These are phyloP conservation scores for Fusarium caatingaense DNA, from an alignment of 2,329 filamentous ascomycete species.

Conservation along the genomic window DNA sequence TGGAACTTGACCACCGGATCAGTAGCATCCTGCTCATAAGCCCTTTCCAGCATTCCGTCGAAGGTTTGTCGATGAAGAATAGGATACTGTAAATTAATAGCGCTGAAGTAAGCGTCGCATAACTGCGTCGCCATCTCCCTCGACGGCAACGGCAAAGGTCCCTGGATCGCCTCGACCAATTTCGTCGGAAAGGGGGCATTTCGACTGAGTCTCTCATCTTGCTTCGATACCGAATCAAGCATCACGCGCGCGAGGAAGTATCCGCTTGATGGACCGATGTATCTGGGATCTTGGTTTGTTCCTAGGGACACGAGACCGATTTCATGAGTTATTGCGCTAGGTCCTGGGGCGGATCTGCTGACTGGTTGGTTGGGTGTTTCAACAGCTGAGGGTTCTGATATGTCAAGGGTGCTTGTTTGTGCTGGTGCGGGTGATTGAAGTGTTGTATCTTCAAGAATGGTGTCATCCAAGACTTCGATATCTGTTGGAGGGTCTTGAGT, in stretches of 20 bases:
- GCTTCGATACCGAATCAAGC: conserved; percentile 53
- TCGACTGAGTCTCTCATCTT: conserved; percentile 26
- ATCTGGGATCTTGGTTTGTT: conserved; percentile 59
- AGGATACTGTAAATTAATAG: conserved; percentile 61
- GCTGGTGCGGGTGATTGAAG: not conserved
- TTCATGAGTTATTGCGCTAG: conserved; percentile 57
- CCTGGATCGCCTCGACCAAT: conserved; percentile 49
- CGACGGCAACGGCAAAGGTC: conserved; percentile 48
- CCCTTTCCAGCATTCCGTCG: conserved; percentile 51
- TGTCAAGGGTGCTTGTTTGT: not conserved
- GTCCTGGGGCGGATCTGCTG: conserved; percentile 24
- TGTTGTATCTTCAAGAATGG: conserved; percentile 5
- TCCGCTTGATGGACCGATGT: conserved; percentile 67
- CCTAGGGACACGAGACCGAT: conserved; percentile 65
- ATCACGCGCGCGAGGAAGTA: conserved; percentile 64
- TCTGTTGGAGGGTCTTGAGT: conserved; percentile 28
- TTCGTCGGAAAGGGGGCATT: conserved; percentile 42
- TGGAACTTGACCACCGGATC: conserved; percentile 57
- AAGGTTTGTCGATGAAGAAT: conserved; percentile 60
- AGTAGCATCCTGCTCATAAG: conserved; percentile 49
- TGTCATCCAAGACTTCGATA: conserved; percentile 30
- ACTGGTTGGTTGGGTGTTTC: conserved; percentile 21
- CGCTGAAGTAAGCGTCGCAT: conserved; percentile 60
- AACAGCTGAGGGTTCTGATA: not conserved
- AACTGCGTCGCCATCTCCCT: conserved; percentile 55